These are phyloP conservation scores for Styphnolobium japonicum DNA, from an alignment of 306 rosid species.

Conservation along the genomic window DNA sequence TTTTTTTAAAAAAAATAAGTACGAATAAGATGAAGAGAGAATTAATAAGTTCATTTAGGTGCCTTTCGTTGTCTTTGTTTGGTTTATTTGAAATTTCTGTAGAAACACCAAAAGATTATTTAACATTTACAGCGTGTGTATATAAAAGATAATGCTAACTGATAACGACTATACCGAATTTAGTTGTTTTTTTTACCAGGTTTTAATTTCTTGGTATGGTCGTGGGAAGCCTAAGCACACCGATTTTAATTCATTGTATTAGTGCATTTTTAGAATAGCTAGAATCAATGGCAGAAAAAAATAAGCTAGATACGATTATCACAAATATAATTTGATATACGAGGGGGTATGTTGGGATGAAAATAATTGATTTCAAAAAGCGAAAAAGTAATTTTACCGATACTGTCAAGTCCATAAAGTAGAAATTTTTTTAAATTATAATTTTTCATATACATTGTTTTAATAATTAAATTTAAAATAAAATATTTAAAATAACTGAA, in stretches of 20 bases:
- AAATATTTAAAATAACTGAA: too few relatives aligned
- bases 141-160: neutral
- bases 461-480: too few relatives aligned
- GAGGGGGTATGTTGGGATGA: neutral
- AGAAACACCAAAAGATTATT: neutral
- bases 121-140: neutral
- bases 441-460: too few relatives aligned
- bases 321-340: neutral
- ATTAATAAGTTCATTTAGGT: neutral
- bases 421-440: too few relatives aligned
- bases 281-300: neutral
- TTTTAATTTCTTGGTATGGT: neutral
- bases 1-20: too few relatives aligned
- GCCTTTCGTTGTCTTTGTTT: slow-evolving; percentile 2
- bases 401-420: too few relatives aligned
- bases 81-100: neutral
- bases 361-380: too few relatives aligned
- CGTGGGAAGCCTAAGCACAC: neutral
- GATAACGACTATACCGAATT: neutral
- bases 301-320: neutral
- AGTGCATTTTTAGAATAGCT: neutral
- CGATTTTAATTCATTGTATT: neutral
- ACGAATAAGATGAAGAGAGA: neutral
- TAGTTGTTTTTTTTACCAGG: neutral
- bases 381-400: too few relatives aligned